phyloP scores from a whole-genome alignment of 345 rosid species.

The Gossypium herbaceum region DNA sequence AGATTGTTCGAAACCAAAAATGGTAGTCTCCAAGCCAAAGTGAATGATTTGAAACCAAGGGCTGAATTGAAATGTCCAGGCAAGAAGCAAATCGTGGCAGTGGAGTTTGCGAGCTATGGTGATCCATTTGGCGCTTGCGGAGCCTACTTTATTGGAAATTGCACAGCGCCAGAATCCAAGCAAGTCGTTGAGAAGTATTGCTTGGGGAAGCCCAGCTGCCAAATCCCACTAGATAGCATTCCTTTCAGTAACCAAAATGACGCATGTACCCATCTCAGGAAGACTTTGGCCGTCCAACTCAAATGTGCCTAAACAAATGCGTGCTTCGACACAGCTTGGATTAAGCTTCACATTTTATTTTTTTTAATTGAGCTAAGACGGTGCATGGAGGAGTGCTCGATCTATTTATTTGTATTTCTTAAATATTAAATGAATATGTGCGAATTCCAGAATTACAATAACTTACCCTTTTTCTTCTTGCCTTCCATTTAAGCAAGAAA shows the following conservation, averaged over 20 bases:
- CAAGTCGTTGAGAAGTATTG: slow-evolving; percentile 59
- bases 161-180: slow-evolving; percentile 49
- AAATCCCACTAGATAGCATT: slow-evolving; percentile 42
- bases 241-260: slow-evolving; percentile 36
- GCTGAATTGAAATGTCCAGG: slow-evolving; percentile 52
- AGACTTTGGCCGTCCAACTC: slow-evolving; percentile 69
- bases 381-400: not conserved
- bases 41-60: slow-evolving; percentile 37
- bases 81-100: slow-evolving; percentile 40
- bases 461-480: not conserved
- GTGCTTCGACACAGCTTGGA: not conserved
- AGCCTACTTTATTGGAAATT: slow-evolving; percentile 41
- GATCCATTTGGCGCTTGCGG: slow-evolving; percentile 74
- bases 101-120: slow-evolving; percentile 86
- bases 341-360: not conserved
- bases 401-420: not conserved
- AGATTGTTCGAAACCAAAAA: slow-evolving; percentile 46
- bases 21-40: slow-evolving; percentile 28
- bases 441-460: not conserved
- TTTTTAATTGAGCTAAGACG: no score
- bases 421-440: not conserved
- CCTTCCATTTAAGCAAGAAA: not conserved
- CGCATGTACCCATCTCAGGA: slow-evolving; percentile 37
- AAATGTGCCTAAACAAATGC: slow-evolving; percentile 31
- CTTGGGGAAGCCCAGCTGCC: slow-evolving; percentile 55